These are phyloP conservation scores for Leccinum huronense DNA, from an alignment of 1,284 basidiomycete genomes.

Conservation along the genomic window DNA sequence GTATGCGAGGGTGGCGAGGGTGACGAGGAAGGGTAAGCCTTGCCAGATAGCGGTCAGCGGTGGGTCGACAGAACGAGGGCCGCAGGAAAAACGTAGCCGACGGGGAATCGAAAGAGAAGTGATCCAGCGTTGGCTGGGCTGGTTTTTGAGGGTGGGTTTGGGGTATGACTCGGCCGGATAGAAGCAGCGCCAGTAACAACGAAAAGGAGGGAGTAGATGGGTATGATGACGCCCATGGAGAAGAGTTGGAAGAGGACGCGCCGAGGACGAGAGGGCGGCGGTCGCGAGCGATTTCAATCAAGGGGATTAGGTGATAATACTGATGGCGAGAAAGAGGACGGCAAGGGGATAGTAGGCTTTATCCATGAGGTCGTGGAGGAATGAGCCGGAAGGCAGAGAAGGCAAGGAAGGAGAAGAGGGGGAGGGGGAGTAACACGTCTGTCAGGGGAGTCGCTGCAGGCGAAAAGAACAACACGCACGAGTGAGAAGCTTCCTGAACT, in stretches of 20 bases:
- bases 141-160: conserved; percentile 12
- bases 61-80: conserved; percentile 36
- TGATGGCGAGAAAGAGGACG: conserved; percentile 29
- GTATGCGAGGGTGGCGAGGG: conserved; percentile 27
- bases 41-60: conserved; percentile 47
- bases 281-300: conserved; percentile 27
- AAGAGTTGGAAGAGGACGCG: conserved; percentile 29
- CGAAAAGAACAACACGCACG: conserved; percentile 1
- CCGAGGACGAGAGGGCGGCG: conserved; percentile 15
- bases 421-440: conserved; percentile 17
- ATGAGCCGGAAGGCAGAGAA: conserved; percentile 16
- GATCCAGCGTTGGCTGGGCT: conserved; percentile 44
- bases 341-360: conserved; percentile 27
- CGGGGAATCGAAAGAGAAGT: conserved; percentile 40
- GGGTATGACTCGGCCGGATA: not conserved
- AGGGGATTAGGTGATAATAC: conserved; percentile 19
- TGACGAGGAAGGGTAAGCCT: conserved; percentile 40
- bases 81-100: conserved; percentile 41
- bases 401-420: conserved; percentile 21
- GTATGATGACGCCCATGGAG: conserved; percentile 39
- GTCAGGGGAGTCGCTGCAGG: not conserved
- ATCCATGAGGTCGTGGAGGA: conserved; percentile 37
- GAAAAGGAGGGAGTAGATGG: conserved; percentile 41
- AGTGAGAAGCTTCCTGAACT: conserved; percentile 8
- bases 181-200: conserved; percentile 36